Base-by-base conservation (phyloP, 441 rosid species). In the Melianthus villosus region DNA sequence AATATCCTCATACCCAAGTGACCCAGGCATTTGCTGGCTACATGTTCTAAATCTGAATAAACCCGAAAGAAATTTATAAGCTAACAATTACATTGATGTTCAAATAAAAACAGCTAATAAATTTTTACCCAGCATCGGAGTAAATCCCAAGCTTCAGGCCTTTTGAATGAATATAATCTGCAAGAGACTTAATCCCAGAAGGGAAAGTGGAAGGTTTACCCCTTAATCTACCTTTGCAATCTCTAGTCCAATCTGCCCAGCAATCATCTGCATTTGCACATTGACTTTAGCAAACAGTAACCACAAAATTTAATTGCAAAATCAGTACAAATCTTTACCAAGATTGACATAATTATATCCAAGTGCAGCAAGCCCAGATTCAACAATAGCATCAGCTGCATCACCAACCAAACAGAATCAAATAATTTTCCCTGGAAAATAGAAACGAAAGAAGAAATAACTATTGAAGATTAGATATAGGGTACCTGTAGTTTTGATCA, bases 241-340 rank as follows among this genome's bases (percentile, higher is more conserved):
- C 75, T 58, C 77, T 58, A 2, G 35, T 46, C 6, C 10, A 47
- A 51, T 70, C 71, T 28, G 63, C 75, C 75, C 82, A 74, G 45
- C 75, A 74, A 6, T 57, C 62, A 32, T 61, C 67, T 60, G 57
- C 18, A 31, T 25, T 42, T 23, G 22, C 27, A 42, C 22, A 0
- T 25, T 25, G 9, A 7, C 22, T 28, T 11, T 32, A 9, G 10
- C 7, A 34, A 11, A 16, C 26, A 34, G 4, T 8, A 6, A 18
- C 15, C 7, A 19, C 18, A 7, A 11, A 11, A 26, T 9, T 8
- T 15, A 33, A 16, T 3, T 0, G 40, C 19, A 33, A 12, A 22
- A 4, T 13, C 14, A 18, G 10, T 7, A 17, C 26, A 22, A 4
- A 19, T 17, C 5, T 10, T 19, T 22, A 50, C 55, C 55, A 0